A percentile compares a stretch with the other conserved stretches of the same genome.
Conservation (phyloP, 2,329 filamentous ascomycete species). For the Didymella arachidicola region DNA sequence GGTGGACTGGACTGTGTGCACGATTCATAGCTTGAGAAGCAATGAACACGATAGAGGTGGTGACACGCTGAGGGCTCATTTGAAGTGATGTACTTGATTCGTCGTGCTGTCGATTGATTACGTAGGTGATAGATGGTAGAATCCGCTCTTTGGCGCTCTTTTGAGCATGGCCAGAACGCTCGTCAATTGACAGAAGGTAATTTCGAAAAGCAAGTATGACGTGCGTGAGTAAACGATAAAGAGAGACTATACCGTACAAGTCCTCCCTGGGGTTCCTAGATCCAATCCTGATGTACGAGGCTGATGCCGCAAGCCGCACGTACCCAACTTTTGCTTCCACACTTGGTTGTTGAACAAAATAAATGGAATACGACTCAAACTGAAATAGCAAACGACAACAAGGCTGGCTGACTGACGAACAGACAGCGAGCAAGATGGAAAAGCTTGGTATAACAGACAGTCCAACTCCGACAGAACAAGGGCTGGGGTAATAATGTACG, state of each 20-base stretch:
- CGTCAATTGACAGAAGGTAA: neutral
- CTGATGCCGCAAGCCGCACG: conserved; percentile 5
- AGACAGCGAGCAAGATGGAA: neutral
- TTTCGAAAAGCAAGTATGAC: neutral
- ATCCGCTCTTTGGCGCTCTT: neutral
- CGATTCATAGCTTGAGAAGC: neutral
- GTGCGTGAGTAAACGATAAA: conserved; percentile 13
- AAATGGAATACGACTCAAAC: neutral
- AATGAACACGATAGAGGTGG: neutral
- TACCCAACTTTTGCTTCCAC: conserved; percentile 28
- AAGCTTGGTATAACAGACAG: conserved; percentile 14
- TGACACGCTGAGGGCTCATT: neutral
- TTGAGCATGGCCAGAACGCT: neutral
- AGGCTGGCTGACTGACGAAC: conserved; percentile 3
- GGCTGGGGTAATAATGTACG: conserved; percentile 18
- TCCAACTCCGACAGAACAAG: conserved; percentile 12
- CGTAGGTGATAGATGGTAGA: conserved; percentile 15
- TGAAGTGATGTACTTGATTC: conserved; percentile 4
- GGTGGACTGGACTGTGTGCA: neutral
- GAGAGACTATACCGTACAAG: conserved; percentile 38
- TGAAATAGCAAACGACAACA: conserved; percentile 2
- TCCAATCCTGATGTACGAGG: conserved; percentile 9
- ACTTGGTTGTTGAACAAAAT: conserved; percentile 1
- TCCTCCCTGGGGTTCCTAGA: conserved; percentile 6
- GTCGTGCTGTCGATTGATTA: conserved; percentile 16